These are phyloP conservation scores for Madurella mycetomatis DNA, from an alignment of 2,329 filamentous ascomycete genomes.

Conservation along the genomic window DNA sequence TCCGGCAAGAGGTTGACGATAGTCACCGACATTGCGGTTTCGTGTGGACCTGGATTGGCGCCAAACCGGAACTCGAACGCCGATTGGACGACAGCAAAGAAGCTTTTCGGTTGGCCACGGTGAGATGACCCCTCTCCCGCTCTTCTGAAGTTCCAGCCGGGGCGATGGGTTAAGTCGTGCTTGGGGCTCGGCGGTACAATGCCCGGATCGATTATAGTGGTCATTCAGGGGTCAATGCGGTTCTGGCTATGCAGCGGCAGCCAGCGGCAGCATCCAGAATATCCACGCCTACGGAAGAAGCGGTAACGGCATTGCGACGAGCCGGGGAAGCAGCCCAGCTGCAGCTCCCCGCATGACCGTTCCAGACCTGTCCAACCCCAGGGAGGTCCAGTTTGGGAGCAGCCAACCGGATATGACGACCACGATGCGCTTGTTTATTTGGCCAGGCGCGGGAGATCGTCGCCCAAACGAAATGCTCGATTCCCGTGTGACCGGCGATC, in stretches of 20 bases:
- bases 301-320: background rate
- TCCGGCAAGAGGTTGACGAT: too few species aligned
- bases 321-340: background rate
- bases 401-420: background rate
- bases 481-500: background rate
- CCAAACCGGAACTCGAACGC: too few species aligned
- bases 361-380: background rate
- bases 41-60: too few species aligned
- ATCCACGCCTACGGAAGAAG: too few species aligned
- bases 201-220: background rate
- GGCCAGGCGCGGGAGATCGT: background rate
- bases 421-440: background rate
- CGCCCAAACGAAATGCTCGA: background rate
- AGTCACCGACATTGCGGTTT: too few species aligned
- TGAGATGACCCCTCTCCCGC: too few species aligned
- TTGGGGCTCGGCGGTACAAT: background rate
- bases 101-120: too few species aligned
- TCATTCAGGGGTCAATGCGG: background rate
- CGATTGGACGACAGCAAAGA: too few species aligned
- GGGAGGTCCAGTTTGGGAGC: background rate
- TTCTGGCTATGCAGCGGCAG: background rate
- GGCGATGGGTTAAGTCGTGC: too few species aligned
- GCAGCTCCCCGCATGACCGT: background rate
- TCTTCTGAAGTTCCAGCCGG: too few species aligned
- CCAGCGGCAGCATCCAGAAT: background rate